These are phyloP conservation scores for Avena sativa DNA, from an alignment of 176 grass and related monocot genomes.

Conservation along the genomic window DNA sequence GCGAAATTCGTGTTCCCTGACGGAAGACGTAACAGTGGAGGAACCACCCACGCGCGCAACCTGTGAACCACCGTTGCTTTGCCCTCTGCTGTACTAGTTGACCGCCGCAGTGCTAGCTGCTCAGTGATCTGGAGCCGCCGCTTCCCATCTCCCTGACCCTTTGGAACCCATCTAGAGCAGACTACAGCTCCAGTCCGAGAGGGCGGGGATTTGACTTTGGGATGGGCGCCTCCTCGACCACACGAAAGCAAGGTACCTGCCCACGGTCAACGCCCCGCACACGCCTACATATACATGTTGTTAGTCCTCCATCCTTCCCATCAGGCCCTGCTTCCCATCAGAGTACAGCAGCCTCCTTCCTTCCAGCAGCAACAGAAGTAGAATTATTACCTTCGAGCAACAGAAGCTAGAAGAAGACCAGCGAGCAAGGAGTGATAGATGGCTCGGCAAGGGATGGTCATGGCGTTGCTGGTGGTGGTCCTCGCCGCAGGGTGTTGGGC, in stretches of 20 bases:
- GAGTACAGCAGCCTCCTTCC: no score
- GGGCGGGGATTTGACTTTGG: neutral
- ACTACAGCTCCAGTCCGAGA: neutral
- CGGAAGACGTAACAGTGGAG: no score
- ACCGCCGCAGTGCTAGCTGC: neutral
- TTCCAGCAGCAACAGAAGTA: no score
- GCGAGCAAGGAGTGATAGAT: neutral
- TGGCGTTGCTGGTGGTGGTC: conserved; percentile 9
- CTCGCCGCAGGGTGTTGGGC: conserved; percentile 44
- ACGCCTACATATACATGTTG: no score
- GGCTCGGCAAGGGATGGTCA: neutral
- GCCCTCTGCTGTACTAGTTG: neutral
- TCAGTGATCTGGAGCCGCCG: conserved; percentile 12
- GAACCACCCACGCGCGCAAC: no score
- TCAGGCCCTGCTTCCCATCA: no score
- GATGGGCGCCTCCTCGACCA: neutral
- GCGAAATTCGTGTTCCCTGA: no score
- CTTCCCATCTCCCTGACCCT: conserved; percentile 31
- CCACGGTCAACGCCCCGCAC: no score
- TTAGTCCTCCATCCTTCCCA: no score
- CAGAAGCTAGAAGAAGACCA: no score
- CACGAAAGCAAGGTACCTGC: neutral
- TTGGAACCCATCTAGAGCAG: conserved; percentile 29
- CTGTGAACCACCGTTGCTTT: neutral
- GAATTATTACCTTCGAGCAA: no score